These are phyloP conservation scores for Dactylis glomerata DNA, from an alignment of 176 grass and related monocot genomes.

Conservation along the genomic window DNA sequence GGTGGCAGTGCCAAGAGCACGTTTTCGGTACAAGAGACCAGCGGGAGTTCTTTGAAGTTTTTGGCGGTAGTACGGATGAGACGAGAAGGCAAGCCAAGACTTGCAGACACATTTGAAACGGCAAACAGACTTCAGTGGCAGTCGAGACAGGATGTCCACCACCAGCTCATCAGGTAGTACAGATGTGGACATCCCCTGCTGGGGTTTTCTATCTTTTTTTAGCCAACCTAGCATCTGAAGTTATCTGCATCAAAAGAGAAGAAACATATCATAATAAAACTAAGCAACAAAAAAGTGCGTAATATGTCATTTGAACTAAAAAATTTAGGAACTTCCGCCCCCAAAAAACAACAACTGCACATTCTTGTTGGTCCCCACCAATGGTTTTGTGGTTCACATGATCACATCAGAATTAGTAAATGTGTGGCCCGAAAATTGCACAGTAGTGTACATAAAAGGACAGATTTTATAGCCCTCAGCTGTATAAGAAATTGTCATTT, in stretches of 20 bases:
- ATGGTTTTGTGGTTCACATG: background rate
- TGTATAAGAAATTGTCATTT: background rate
- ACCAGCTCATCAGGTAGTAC: constrained; percentile 21
- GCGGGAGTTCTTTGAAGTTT: background rate
- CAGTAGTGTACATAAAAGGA: background rate
- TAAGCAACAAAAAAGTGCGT: background rate
- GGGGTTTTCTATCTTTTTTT: background rate
- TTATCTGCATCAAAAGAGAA: background rate
- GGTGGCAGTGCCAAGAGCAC: background rate
- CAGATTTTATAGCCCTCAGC: background rate
- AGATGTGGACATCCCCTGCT: background rate
- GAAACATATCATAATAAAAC: background rate
- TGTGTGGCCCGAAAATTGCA: background rate
- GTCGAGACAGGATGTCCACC: constrained; percentile 31
- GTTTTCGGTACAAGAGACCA: constrained; percentile 19
- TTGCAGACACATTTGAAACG: constrained; percentile 38
- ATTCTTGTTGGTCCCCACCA: background rate
- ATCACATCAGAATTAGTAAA: background rate
- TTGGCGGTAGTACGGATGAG: constrained; percentile 18
- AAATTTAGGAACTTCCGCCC: background rate
- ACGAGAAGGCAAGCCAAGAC: constrained; percentile 37
- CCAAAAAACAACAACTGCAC: background rate
- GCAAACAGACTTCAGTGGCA: constrained; percentile 30
- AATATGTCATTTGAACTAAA: background rate
- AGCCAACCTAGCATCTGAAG: background rate